A percentile compares a stretch with the other conserved stretches of the same genome.
These are phyloP conservation scores for Aotearoamyces nothofagi DNA, from an alignment of 2,329 filamentous ascomycete genomes.

Conservation along the genomic window DNA sequence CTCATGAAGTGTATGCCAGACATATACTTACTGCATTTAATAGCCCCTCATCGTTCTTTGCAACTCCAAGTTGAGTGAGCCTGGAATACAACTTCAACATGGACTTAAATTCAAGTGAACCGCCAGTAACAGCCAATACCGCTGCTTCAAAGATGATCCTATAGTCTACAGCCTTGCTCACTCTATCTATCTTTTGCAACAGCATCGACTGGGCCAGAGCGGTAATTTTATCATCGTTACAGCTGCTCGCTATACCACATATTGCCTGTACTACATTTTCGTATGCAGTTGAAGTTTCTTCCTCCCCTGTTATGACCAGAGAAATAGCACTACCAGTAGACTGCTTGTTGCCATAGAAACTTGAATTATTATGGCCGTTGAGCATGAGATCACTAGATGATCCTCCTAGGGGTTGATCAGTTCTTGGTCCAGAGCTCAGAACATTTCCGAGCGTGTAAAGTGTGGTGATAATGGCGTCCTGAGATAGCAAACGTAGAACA, in stretches of 20 bases:
- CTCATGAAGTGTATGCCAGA: neutral
- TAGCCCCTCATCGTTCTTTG: slow-evolving; percentile 51
- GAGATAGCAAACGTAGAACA: slow-evolving; percentile 67
- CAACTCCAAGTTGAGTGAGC: slow-evolving; percentile 57
- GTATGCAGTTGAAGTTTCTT: slow-evolving; percentile 65
- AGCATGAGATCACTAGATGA: slow-evolving; percentile 35
- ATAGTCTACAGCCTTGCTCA: slow-evolving; percentile 66
- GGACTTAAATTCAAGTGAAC: slow-evolving; percentile 68
- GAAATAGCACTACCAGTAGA: slow-evolving; percentile 68
- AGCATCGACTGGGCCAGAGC: slow-evolving; percentile 91
- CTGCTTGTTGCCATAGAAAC: slow-evolving; percentile 37
- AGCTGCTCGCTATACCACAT: slow-evolving; percentile 71
- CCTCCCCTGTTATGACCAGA: slow-evolving; percentile 56
- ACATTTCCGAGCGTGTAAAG: slow-evolving; percentile 95
- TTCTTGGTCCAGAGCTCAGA: slow-evolving; percentile 53
- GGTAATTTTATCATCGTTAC: slow-evolving; percentile 80
- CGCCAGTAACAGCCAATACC: slow-evolving; percentile 60
- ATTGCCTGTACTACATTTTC: slow-evolving; percentile 90
- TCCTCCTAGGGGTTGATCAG: slow-evolving; percentile 26
- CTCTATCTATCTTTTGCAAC: slow-evolving; percentile 83
- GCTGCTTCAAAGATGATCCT: slow-evolving; percentile 77
- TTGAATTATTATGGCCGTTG: slow-evolving; percentile 27
- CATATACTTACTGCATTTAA: slow-evolving; percentile 49
- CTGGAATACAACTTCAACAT: slow-evolving; percentile 72
- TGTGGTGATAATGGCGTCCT: slow-evolving; percentile 88